Base-by-base conservation (phyloP, 768 basidiomycete species). In the Dacryopinax primogenitus region DNA sequence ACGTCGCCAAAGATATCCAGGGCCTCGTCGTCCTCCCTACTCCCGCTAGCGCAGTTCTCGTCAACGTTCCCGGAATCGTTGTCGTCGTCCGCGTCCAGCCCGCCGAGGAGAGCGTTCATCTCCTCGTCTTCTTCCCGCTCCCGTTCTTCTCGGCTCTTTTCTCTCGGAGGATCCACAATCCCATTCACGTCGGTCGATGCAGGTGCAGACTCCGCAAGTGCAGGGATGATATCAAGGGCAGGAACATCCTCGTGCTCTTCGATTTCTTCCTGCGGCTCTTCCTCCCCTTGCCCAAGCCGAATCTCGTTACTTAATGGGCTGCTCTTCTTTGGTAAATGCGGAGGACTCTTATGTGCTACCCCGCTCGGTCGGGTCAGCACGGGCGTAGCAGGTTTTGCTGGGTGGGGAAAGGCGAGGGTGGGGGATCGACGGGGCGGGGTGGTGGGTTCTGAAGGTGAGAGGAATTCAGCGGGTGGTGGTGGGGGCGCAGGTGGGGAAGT, bases 321-420 rank as follows among this genome's bases (percentile, higher is more conserved):
- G 51, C 51, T 58, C 51, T 58, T 58, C 51, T 58, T 58, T 2
- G 51, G 51, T 30, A 58, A 32, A 58, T 58, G 51, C 9, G 51
- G 51, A 7, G 51, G 51, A 30, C 51, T 58, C 51, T 58, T 58
- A 3, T 58, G 51, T 30, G 51, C 51, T 3, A 28, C 4, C 7
- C n/a, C n/a, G n/a, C 26, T 6, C 23, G 51, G 26, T 13, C 26
- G 51, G 9, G 45, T 47, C 9, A 47, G 45, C 45, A 47, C 45
- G 23, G 45, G 45, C 45, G 11, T 47, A 9, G 45, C 45, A 21
- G 45, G 45, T 23, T 47, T 47, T 7, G 45, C 45, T 15, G 45
- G 45, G 13, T 9, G 11, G 23, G 45, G 45, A 21, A 47, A 47
- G 45, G 45, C 45, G 45, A 47, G 23, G 13, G 45, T 47, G 13